Conservation (phyloP, 129 eudicot species). For the Heracleum sosnowskyi region DNA sequence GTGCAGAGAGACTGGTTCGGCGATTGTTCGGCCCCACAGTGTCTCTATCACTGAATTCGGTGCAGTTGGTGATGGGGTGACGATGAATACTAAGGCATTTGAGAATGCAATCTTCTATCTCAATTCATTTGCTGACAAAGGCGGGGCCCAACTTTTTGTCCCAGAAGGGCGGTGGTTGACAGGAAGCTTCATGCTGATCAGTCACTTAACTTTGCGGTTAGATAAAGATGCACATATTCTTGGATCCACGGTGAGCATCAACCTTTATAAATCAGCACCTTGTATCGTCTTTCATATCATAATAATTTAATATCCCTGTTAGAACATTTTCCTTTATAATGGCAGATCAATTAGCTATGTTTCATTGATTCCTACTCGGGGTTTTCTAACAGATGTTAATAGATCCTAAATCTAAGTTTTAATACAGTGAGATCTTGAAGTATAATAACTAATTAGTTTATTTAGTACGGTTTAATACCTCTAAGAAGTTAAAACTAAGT, state of each 20-base stretch:
- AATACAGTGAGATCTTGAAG: not conserved
- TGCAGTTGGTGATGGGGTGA: slow-evolving; percentile 20
- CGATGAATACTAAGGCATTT: slow-evolving; percentile 15
- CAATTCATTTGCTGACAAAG: slow-evolving; percentile 19
- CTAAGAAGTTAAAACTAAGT: not conserved
- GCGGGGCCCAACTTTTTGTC: slow-evolving; percentile 16
- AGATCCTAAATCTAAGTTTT: not conserved
- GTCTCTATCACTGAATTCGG: slow-evolving; percentile 15
- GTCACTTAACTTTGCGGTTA: slow-evolving; percentile 14
- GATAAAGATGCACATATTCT: slow-evolving; percentile 14
- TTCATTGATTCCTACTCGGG: not conserved
- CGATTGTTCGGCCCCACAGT: slow-evolving; percentile 14
- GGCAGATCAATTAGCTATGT: slow-evolving; percentile 1
- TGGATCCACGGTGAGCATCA: slow-evolving; percentile 12
- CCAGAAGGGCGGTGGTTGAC: slow-evolving; percentile 19
- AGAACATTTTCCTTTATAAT: not conserved
- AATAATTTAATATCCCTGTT: not conserved
- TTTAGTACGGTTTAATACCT: not conserved
- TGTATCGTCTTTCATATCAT: not conserved
- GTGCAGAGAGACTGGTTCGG: slow-evolving; percentile 11
- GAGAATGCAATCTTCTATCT: slow-evolving; percentile 18
- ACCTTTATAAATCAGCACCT: not conserved
- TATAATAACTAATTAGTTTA: not conserved
- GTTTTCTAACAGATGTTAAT: not conserved
- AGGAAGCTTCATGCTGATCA: slow-evolving; percentile 19